A percentile compares a stretch with the other conserved stretches of the same genome.
Evolutionary conservation across 768 basidiomycete genomes (phyloP).

Genomic region (Jaapia argillacea): DNA sequence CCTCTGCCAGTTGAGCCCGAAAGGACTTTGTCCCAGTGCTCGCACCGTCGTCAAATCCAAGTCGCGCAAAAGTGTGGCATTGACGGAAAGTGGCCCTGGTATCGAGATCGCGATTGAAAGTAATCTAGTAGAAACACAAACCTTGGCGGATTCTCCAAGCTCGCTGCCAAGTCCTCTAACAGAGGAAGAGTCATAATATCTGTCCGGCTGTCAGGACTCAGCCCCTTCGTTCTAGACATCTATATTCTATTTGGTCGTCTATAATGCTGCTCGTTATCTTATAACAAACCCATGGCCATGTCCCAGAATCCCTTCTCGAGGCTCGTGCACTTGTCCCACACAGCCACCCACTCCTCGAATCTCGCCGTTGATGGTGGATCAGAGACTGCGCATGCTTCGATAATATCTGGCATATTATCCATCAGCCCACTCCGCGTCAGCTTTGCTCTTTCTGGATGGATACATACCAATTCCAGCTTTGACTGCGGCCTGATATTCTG

Average conservation of each 20-base stretch:
- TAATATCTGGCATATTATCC: slow-evolving; percentile 50
- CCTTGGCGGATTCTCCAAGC: too few relatives aligned
- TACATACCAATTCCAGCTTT: slow-evolving; percentile 59
- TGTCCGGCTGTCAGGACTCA: neutral
- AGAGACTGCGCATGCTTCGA: slow-evolving; percentile 53
- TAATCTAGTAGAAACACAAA: neutral
- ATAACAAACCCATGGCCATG: slow-evolving; percentile 34
- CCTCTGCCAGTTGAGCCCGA: slow-evolving; percentile 44
- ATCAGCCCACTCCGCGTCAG: too few relatives aligned
- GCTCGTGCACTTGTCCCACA: slow-evolving; percentile 69
- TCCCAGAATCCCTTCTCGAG: slow-evolving; percentile 91
- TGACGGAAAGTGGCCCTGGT: slow-evolving; percentile 20
- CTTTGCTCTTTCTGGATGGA: slow-evolving; percentile 1
- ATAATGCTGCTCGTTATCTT: neutral
- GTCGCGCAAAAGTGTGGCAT: slow-evolving; percentile 3
- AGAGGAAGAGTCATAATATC: neutral
- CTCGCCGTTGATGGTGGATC: slow-evolving; percentile 55
- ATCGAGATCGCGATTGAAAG: slow-evolving; percentile 30
- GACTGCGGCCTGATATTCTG: slow-evolving; percentile 64
- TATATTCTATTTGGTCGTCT: neutral
- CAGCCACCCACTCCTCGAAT: slow-evolving; percentile 52
- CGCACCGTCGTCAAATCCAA: slow-evolving; percentile 17
- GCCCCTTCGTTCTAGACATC: neutral
- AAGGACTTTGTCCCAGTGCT: slow-evolving; percentile 61
- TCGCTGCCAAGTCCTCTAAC: too few relatives aligned